These are phyloP conservation scores for Cyclotella atomus DNA, from an alignment of 108 stramenopile species.

Conservation along the genomic window DNA sequence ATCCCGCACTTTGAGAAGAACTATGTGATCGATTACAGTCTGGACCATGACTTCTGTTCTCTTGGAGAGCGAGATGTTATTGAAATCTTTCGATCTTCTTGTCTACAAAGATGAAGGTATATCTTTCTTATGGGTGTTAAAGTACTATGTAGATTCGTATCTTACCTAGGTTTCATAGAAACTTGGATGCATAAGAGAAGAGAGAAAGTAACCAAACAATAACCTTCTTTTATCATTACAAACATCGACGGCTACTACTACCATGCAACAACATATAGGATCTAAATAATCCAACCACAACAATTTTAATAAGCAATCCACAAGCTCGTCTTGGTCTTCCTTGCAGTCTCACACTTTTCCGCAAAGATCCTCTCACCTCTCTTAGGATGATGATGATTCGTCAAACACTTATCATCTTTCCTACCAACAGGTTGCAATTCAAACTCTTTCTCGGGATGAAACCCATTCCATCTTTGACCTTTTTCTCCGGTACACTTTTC, in stretches of 20 bases:
- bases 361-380: slow-evolving; percentile 27
- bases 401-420: slow-evolving; percentile 23
- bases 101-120: not conserved
- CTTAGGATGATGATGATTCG: slow-evolving; percentile 47
- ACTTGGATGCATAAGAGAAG: no score
- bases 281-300: not conserved
- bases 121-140: no score
- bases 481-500: slow-evolving; percentile 1
- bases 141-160: no score
- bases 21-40: slow-evolving; percentile 48
- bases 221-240: no score
- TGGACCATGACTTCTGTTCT: not conserved
- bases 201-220: no score
- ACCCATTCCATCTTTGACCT: slow-evolving; percentile 22
- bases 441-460: slow-evolving; percentile 20
- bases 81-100: not conserved
- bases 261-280: not conserved
- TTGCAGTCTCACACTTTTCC: slow-evolving; percentile 23
- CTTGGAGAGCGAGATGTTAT: not conserved
- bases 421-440: slow-evolving; percentile 28
- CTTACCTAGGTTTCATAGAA: no score
- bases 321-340: slow-evolving; percentile 13
- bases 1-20: slow-evolving; percentile 37
- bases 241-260: no score
- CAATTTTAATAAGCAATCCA: slow-evolving; percentile 27